These are phyloP conservation scores for Hyphopichia fennica DNA, from an alignment of 1,139 yeast genomes.

Conservation along the genomic window DNA sequence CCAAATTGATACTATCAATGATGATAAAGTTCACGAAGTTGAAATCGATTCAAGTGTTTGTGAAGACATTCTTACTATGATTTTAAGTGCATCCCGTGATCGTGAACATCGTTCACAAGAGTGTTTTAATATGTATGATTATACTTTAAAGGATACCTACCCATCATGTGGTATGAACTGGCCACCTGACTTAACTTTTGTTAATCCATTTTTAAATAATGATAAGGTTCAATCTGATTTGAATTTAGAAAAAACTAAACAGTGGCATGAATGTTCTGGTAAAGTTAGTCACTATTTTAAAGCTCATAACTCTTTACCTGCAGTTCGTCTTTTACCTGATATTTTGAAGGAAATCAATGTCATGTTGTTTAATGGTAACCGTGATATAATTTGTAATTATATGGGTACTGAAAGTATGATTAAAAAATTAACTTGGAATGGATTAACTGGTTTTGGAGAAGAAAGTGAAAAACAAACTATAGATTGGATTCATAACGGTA, in stretches of 20 bases:
- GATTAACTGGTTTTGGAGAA: constrained; percentile 55
- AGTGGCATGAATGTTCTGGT: constrained; percentile 79
- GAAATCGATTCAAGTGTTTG: constrained; percentile 46
- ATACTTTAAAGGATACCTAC: constrained; percentile 63
- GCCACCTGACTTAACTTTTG: constrained; percentile 73
- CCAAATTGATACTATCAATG: constrained; percentile 25
- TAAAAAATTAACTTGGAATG: constrained; percentile 66
- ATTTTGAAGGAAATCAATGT: constrained; percentile 63
- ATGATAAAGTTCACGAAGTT: constrained; percentile 20
- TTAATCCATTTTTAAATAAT: constrained; percentile 59
- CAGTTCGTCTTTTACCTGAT: constrained; percentile 65
- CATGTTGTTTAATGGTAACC: constrained; percentile 80
- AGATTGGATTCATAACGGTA: constrained; percentile 55
- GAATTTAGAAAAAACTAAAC: constrained; percentile 43
- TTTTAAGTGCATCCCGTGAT: constrained; percentile 40
- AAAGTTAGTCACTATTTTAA: constrained; percentile 53
- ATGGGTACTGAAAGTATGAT: constrained; percentile 73
- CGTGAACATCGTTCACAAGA: constrained; percentile 28
- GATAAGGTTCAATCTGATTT: constrained; percentile 59
- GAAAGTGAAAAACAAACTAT: constrained; percentile 20
- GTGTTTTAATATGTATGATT: constrained; percentile 85
- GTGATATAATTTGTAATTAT: constrained; percentile 86
- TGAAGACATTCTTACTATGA: constrained; percentile 43
- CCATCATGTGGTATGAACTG: constrained; percentile 94
- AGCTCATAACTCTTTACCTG: constrained; percentile 56